A percentile compares a stretch with the other conserved stretches of the same genome.
These are phyloP conservation scores for Zoysia matrella DNA, from an alignment of 202 grass and related monocot species.

Conservation along the genomic window DNA sequence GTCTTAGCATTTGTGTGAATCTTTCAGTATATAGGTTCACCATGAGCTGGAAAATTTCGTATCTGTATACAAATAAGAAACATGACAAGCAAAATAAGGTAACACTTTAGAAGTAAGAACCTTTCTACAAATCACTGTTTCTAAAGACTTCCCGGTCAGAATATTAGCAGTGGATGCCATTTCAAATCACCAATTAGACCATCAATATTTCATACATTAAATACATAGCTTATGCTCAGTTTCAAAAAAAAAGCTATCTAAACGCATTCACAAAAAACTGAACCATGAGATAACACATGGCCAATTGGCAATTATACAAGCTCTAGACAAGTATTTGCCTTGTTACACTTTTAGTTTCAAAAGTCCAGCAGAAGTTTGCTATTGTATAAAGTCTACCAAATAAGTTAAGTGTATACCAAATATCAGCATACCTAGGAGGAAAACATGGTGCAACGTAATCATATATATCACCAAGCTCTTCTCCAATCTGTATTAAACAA, in stretches of 20 bases:
- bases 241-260: background rate
- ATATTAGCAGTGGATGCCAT: constrained; percentile 25
- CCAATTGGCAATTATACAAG: constrained; percentile 3
- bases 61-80: constrained; percentile 64
- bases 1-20: constrained; percentile 96
- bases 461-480: constrained; percentile 99
- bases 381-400: constrained; percentile 24
- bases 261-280: constrained; percentile 9
- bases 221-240: constrained; percentile 22
- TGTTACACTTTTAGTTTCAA: constrained; percentile 6
- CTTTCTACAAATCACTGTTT: constrained; percentile 21
- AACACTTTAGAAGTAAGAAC: background rate
- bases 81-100: constrained; percentile 26
- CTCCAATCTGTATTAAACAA: constrained; percentile 74
- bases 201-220: constrained; percentile 25
- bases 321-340: background rate
- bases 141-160: background rate
- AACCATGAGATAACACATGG: constrained; percentile 19
- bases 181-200: constrained; percentile 24
- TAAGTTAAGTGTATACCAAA: background rate
- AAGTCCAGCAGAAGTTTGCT: constrained; percentile 5
- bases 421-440: constrained; percentile 79
- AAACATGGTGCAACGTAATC: constrained; percentile 99
- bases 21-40: constrained; percentile 98
- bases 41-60: constrained; percentile 98